Percentiles rank a stretch among this genome's conserved stretches.
Evolutionary conservation across 2,329 filamentous ascomycete genomes (phyloP).

Genomic region (Sclerotinia trifoliorum): DNA sequence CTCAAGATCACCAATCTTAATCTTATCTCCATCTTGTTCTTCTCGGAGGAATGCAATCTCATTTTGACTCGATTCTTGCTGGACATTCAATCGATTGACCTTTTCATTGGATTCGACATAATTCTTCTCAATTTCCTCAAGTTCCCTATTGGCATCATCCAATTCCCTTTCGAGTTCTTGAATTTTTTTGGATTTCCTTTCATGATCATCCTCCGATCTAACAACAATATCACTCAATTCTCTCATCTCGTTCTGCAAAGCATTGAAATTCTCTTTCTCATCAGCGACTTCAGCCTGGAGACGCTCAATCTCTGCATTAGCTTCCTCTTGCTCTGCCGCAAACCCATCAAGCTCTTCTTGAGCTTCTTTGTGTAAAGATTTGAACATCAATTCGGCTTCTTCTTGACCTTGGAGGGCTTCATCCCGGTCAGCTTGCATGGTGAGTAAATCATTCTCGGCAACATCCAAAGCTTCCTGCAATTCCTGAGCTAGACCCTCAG

Average conservation of each 20-base stretch:
- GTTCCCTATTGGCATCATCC: constrained; percentile 78
- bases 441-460: constrained; percentile 75
- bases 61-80: constrained; percentile 86
- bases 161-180: constrained; percentile 81
- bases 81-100: constrained; percentile 80
- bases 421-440: constrained; percentile 79
- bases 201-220: constrained; percentile 84
- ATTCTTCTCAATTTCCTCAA: constrained; percentile 80
- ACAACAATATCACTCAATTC: constrained; percentile 84
- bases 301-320: constrained; percentile 67
- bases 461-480: constrained; percentile 81
- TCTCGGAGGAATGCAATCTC: constrained; percentile 95
- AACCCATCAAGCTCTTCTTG: constrained; percentile 66
- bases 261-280: constrained; percentile 81
- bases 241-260: constrained; percentile 92
- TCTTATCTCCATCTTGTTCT: constrained; percentile 96
- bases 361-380: constrained; percentile 59
- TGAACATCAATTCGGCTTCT: constrained; percentile 58
- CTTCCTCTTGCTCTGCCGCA: constrained; percentile 70
- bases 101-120: constrained; percentile 84
- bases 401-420: constrained; percentile 70
- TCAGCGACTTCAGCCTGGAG: constrained; percentile 71
- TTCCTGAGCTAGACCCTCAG: constrained; percentile 56
- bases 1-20: constrained; percentile 92
- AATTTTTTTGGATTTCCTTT: constrained; percentile 74